Conservation (phyloP, 176 grass and related monocot species). For the Juncus effusus region DNA sequence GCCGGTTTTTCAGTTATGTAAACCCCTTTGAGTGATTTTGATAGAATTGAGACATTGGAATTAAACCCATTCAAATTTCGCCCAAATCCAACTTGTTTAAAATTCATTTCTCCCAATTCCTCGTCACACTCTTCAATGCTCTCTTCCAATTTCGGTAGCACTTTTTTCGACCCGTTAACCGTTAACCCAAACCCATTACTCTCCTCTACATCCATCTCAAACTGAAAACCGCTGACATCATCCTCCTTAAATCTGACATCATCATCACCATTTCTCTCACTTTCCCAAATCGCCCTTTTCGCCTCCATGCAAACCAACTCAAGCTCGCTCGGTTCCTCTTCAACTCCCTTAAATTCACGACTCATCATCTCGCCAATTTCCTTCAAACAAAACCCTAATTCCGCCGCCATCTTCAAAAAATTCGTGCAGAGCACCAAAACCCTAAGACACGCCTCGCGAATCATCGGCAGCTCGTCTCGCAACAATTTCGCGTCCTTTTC, state of each 20-base stretch:
- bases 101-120: slow-evolving; percentile 49
- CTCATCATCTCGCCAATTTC: slow-evolving; percentile 96
- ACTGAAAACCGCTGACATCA: slow-evolving; percentile 54
- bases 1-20: slow-evolving; percentile 50
- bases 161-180: slow-evolving; percentile 36
- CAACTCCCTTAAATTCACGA: slow-evolving; percentile 53
- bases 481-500: slow-evolving; percentile 77
- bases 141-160: slow-evolving; percentile 60
- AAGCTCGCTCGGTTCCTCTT: slow-evolving; percentile 79
- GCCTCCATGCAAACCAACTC: slow-evolving; percentile 83
- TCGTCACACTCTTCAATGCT: slow-evolving; percentile 51
- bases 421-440: slow-evolving; percentile 77
- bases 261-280: slow-evolving; percentile 43
- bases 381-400: slow-evolving; percentile 71
- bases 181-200: slow-evolving; percentile 45
- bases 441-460: slow-evolving; percentile 77
- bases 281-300: slow-evolving; percentile 54
- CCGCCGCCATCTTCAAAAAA: slow-evolving; percentile 76
- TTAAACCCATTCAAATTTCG: slow-evolving; percentile 37
- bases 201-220: slow-evolving; percentile 73
- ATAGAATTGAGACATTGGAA: slow-evolving; percentile 61
- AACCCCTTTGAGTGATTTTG: slow-evolving; percentile 55
- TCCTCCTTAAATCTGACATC: slow-evolving; percentile 9
- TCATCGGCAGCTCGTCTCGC: slow-evolving; percentile 72
- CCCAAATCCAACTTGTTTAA: slow-evolving; percentile 32